These are phyloP conservation scores for Tirmania nivea DNA, from an alignment of 495 filamentous ascomycete genomes.

Conservation along the genomic window DNA sequence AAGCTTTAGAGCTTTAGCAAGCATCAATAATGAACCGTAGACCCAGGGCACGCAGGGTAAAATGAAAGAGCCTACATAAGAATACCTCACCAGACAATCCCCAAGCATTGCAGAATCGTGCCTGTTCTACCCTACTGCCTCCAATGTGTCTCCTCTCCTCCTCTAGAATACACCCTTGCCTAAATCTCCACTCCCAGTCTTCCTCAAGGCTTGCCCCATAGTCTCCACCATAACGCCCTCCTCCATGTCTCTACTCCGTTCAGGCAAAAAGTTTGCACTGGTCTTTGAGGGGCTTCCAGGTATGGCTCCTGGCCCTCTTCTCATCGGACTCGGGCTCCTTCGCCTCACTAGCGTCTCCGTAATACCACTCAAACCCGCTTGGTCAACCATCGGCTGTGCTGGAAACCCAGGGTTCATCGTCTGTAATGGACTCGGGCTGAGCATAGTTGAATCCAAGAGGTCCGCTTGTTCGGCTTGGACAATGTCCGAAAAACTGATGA, in stretches of 20 bases:
- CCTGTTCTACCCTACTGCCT: no score
- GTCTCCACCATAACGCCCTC: conserved; percentile 73
- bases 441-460: conserved; percentile 17
- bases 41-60: no score
- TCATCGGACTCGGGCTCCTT: conserved; percentile 18
- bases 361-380: conserved; percentile 11
- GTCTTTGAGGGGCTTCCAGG: conserved; percentile 22
- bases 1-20: no score
- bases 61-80: no score
- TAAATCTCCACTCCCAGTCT: conserved; percentile 64
- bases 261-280: conserved; percentile 4
- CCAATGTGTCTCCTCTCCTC: no score
- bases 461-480: conserved; percentile 70
- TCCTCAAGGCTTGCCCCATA: conserved; percentile 66
- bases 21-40: no score
- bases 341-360: conserved; percentile 12
- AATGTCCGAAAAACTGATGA: conserved; percentile 87
- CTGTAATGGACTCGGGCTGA: background rate
- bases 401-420: conserved; percentile 21
- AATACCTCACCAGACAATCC: no score
- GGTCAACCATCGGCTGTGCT: conserved; percentile 17
- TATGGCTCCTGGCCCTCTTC: conserved; percentile 23
- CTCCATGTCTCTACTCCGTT: conserved; percentile 10
- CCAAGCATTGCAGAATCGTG: no score
- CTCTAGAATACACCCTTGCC: conserved; percentile 11